Evolutionary conservation across 2,329 filamentous ascomycete species (phyloP).

Genomic region (Diaporthe sp.): DNA sequence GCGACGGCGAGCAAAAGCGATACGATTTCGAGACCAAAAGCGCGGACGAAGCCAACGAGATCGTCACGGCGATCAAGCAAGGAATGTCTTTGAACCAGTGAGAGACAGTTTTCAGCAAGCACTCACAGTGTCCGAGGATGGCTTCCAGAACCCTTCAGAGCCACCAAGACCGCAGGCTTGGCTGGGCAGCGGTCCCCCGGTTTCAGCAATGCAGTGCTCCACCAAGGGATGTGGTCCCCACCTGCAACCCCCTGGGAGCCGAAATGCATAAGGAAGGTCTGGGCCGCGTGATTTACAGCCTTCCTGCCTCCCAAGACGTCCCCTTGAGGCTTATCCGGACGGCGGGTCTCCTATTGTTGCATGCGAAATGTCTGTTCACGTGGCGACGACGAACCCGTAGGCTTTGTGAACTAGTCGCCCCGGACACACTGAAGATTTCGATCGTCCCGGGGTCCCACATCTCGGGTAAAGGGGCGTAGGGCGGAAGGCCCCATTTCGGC

Average conservation of each 20-base stretch:
- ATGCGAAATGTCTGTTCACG: background rate
- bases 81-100: conserved; percentile 75
- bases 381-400: background rate
- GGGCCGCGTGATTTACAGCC: conserved; percentile 19
- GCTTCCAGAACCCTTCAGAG: background rate
- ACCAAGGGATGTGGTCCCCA: conserved; percentile 7
- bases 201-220: background rate
- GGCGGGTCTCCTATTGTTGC: conserved; percentile 15
- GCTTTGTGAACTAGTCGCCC: background rate
- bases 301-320: conserved; percentile 5
- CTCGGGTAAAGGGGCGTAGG: conserved; percentile 25
- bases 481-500: conserved; percentile 23
- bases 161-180: background rate
- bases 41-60: conserved; percentile 78
- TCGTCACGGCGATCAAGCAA: conserved; percentile 82
- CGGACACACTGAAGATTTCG: conserved; percentile 7
- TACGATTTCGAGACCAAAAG: conserved; percentile 88
- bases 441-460: conserved; percentile 20
- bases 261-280: conserved; percentile 4
- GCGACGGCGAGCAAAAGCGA: conserved; percentile 79
- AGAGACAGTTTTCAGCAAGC: conserved; percentile 39
- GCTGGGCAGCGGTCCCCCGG: conserved; percentile 23
- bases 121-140: background rate
- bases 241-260: conserved; percentile 13
- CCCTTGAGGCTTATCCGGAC: conserved; percentile 18